Base-by-base conservation (phyloP, 345 rosid genomes). In the Eucalyptus brandiana region DNA sequence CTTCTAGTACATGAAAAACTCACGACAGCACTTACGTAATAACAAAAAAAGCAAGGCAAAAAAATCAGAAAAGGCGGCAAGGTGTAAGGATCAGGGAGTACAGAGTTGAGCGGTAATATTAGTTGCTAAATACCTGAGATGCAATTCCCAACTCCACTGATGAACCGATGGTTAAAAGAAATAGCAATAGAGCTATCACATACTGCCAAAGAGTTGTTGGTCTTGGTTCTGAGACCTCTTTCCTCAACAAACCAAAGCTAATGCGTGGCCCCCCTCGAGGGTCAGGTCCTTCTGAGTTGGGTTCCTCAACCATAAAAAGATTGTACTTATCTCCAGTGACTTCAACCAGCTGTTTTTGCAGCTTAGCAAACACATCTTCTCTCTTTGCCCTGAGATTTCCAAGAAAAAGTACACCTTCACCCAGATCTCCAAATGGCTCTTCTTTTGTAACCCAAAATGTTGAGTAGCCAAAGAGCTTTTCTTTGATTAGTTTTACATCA, bases 161-260 rank as follows among this genome's bases (percentile, higher is more conserved):
- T 62, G 99, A 96, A 86, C 99, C 99, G 54, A 96, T 92, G 42
- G 99, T 96, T 89, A 97, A 90, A 72, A 97, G 95, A 93, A 97
- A 96, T 48, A 97, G 91, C 92, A 97, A 89, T 16, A 97, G 87
- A 56, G 98, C 96, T 91, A 97, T 96, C 91, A 97, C 98, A 91
- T 97, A 97, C 93, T 97, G 99, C 99, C 99, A 97, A 48, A 97
- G 98, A 53, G 99, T 95, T 80, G 99, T 97, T 44, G 99, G 97
- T 92, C 95, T 97, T 32, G 99, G 99, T 92, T 97, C 99, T 7
- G 99, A 97, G 34, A 95, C 99, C 92, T 97, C 99, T 93, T 96
- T 97, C 90, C 99, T 92, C 89, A 97, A 94, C 95, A 97, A 92
- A 92, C 98, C 98, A 69, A 96, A 95, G 94, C 99, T 97, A 90